A percentile compares a stretch with the other conserved stretches of the same genome.
Conservation (phyloP, 2,329 filamentous ascomycete genomes). For the Trichoderma afroharzianum region DNA sequence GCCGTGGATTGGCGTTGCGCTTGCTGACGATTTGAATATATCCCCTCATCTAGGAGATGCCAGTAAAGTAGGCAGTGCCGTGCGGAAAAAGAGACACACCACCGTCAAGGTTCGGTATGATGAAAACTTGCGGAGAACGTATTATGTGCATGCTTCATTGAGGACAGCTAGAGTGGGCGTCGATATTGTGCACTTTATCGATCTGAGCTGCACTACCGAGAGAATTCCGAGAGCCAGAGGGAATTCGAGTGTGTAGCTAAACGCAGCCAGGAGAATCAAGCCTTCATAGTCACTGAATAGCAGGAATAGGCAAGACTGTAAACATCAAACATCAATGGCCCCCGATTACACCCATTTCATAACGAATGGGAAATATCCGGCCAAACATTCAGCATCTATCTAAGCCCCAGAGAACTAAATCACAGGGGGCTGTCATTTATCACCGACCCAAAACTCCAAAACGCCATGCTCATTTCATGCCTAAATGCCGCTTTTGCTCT, state of each 20-base stretch:
- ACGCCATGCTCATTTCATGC: conserved; percentile 6
- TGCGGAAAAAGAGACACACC: not conserved
- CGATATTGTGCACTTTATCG: not conserved
- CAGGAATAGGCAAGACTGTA: not conserved
- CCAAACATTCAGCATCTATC: not conserved
- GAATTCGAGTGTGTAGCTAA: not conserved
- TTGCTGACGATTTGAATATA: not conserved
- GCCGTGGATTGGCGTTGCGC: not conserved
- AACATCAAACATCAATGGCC: not conserved
- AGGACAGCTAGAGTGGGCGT: not conserved
- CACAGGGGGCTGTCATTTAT: not conserved
- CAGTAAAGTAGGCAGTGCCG: not conserved
- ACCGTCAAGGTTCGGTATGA: not conserved
- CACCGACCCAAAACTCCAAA: conserved; percentile 7
- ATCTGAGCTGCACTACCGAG: conserved; percentile 19
- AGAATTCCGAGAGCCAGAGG: not conserved
- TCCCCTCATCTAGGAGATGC: not conserved
- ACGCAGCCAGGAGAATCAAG: conserved; percentile 20
- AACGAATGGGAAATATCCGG: not conserved
- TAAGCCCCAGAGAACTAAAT: not conserved
- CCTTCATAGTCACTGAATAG: not conserved
- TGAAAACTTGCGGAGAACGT: not conserved
- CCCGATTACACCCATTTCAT: not conserved
- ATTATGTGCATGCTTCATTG: not conserved
- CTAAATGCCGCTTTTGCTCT: not conserved